These are phyloP conservation scores for Anacardium occidentale DNA, from an alignment of 345 rosid species.

Conservation along the genomic window DNA sequence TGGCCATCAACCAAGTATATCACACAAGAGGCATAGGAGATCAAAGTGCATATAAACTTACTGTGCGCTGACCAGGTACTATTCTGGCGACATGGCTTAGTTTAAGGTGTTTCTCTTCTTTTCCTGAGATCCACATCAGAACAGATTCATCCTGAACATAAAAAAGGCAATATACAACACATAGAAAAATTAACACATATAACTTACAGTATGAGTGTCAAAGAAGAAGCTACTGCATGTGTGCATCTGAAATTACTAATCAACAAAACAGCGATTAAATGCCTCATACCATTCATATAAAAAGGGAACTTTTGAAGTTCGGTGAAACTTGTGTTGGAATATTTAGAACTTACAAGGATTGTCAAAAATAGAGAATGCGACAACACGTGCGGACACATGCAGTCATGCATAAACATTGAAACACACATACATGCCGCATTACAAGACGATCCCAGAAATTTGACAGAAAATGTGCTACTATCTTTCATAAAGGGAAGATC, in stretches of 20 bases:
- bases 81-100: slow-evolving; percentile 71
- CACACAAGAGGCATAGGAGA: slow-evolving; percentile 13
- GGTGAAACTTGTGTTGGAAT: not conserved
- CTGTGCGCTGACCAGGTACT: slow-evolving; percentile 80
- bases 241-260: not conserved
- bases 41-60: slow-evolving; percentile 34
- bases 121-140: slow-evolving; percentile 77
- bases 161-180: slow-evolving; percentile 19
- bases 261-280: not conserved
- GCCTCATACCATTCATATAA: not conserved
- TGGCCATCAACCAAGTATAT: not conserved
- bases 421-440: not conserved
- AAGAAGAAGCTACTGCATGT: not conserved
- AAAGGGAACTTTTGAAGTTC: not conserved
- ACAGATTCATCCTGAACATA: slow-evolving; percentile 69
- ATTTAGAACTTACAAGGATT: not conserved
- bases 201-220: not conserved
- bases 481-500: not conserved
- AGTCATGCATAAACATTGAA: not conserved
- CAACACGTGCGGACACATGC: not conserved
- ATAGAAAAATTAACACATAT: not conserved
- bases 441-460: not conserved
- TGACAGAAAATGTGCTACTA: not conserved
- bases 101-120: slow-evolving; percentile 65
- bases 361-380: not conserved